These are phyloP conservation scores for Penicillium samsonianum DNA, from an alignment of 495 filamentous ascomycete species.

Conservation along the genomic window DNA sequence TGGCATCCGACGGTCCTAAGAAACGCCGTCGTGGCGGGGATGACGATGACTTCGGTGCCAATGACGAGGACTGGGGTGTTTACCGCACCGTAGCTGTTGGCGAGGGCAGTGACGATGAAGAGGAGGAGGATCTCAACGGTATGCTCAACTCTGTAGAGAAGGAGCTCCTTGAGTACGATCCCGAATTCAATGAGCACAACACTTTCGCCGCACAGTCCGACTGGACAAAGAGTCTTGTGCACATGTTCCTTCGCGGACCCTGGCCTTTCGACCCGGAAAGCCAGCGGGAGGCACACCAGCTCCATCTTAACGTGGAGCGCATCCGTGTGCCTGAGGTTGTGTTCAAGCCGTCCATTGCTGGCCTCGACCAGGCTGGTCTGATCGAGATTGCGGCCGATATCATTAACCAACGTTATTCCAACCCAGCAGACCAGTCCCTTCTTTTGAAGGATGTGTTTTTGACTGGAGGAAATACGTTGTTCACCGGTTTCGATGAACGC, in stretches of 20 bases:
- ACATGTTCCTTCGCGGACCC: constrained; percentile 85
- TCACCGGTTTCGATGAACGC: constrained; percentile 82
- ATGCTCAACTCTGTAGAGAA: constrained; percentile 74
- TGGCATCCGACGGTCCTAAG: constrained; percentile 85
- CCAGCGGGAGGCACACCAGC: constrained; percentile 78
- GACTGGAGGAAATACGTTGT: constrained; percentile 90
- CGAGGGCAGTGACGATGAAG: constrained; percentile 71
- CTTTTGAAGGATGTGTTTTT: constrained; percentile 86
- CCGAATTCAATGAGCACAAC: constrained; percentile 83
- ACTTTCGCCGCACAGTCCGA: constrained; percentile 89
- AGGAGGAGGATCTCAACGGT: constrained; percentile 80
- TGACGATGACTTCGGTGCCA: constrained; percentile 94
- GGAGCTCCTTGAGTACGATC: constrained; percentile 82
- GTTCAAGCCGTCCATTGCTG: constrained; percentile 93
- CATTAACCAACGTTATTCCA: constrained; percentile 71
- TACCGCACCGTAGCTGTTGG: constrained; percentile 89
- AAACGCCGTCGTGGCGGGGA: constrained; percentile 77
- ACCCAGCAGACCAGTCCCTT: constrained; percentile 55
- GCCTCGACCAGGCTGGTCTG: constrained; percentile 90
- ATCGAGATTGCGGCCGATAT: constrained; percentile 88
- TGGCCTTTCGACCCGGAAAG: constrained; percentile 80
- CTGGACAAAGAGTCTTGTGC: constrained; percentile 88
- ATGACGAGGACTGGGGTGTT: constrained; percentile 96
- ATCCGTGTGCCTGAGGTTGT: constrained; percentile 95
- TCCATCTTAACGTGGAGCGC: constrained; percentile 95